Base-by-base conservation (phyloP, 441 rosid genomes). In the California macrophylla region DNA sequence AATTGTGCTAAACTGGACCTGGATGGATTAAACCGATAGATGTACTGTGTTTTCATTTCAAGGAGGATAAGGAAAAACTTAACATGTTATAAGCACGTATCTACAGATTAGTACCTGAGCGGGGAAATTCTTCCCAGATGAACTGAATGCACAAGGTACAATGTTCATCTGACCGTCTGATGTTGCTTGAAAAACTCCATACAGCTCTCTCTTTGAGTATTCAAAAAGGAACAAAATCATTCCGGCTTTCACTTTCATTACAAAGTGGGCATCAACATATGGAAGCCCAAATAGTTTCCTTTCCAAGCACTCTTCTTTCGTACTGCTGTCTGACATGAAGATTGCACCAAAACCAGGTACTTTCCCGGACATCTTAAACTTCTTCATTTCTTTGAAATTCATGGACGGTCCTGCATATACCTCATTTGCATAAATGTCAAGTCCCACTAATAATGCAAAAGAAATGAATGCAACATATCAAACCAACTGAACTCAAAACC, bases 281-380 rank as follows among this genome's bases (percentile, higher is more conserved):
- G 81, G 81, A 72, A 74, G 78, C 21, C 81, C 81, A 26, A 78
- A 78, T 50, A 78, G 74, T 62, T 28, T 61, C 71, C 64, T 75
- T n/a, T 69, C 18, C 9, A 68, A 32, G 26, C 80, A 74, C 45
- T 77, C 80, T 56, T 30, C 40, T 40, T 29, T 67, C 18, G 80
- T 74, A 54, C 66, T 3, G 40, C 56, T 26, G 47, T 74, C 74
- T 9, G 80, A 77, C 80, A 77, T 77, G 72, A 77, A 73, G 13
- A 77, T 77, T 13, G 77, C 80, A 45, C 77, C 80, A 2, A 63
- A 65, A 1, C 67, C 77, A 1, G 81, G 81, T 71, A 67, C 64
- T 16, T 26, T 25, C n/a, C 81, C 81, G 25, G 30, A 9, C 58
- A 25, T 10, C 61, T 4, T 34, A 30, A 30, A 25, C 71, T 47